Base-by-base conservation (phyloP, 139 green algal genomes). In the Mesotaenium endlicherianum region DNA sequence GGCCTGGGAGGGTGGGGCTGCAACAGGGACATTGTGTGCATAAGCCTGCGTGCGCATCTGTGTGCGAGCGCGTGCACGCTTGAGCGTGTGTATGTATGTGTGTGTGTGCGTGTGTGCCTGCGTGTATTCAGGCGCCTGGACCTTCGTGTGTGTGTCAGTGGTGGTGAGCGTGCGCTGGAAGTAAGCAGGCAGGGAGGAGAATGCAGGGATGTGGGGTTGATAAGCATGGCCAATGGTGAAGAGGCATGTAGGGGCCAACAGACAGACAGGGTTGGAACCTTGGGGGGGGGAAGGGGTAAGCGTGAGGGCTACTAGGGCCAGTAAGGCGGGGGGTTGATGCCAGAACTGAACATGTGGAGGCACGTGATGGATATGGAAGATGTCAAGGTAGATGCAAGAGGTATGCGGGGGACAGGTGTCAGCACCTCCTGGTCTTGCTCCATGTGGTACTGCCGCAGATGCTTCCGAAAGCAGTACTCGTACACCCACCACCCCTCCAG, bases 401-500 rank as follows among this genome's bases (percentile, higher is more conserved):
- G 26, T 64, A 26, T 34, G 53, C 20, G 53, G 26, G 53, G 26
- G 53, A 26, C 26, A n/a, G 26, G 30, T 34, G 43, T 40, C 36
- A 44, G 39, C 5, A 4, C 31, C 38, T 69, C 74, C 57, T 81
- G 5, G 17, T 90, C 75, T 42, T 92, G 82, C 50, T 77, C 91
- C 76, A 93, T 88, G 43, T 95, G 90, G 68, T 93, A 97, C 83
- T 97, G 94, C 31, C 91, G 81, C 43, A 93, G 80, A 2, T 91
- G 79, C 80, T 94, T 92, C 71, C 91, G 89, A 83, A 95, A 93
- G 90, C 94, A 97, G 49, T 95, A 39, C 90, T 97, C 94, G 78
- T 97, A 97, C 8, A 92, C 97, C 94, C 94, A 97, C 86, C 93
- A 93, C 11, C 93, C 94, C 69, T 97, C 94, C 11, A 94, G 53